Evolutionary conservation across 2,329 filamentous ascomycete genomes (phyloP).

Genomic region (Cladorrhinum sp.): DNA sequence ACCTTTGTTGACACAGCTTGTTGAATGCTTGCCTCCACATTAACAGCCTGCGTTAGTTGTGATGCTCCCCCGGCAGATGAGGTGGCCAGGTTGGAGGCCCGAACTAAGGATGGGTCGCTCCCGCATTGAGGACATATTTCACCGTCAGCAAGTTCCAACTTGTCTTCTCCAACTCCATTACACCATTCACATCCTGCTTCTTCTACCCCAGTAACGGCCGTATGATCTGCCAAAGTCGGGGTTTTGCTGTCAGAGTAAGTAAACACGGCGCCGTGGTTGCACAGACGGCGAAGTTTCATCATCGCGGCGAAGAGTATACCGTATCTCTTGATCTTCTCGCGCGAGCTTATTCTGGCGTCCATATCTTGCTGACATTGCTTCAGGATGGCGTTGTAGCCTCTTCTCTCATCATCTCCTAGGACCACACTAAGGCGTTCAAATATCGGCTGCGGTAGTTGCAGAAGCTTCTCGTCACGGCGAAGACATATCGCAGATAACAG

Average conservation of each 20-base stretch:
- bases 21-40: too few species aligned
- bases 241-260: neutral
- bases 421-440: neutral
- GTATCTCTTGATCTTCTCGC: slow-evolving; percentile 1
- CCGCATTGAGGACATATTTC: neutral
- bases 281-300: slow-evolving; percentile 12
- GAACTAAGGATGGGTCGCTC: neutral
- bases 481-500: neutral
- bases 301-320: slow-evolving; percentile 15
- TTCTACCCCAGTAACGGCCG: neutral
- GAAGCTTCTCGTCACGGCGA: neutral
- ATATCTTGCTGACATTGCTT: neutral
- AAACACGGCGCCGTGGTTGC: slow-evolving; percentile 33
- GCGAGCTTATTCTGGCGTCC: neutral
- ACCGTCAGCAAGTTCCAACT: neutral
- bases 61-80: too few species aligned
- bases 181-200: neutral
- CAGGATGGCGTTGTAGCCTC: neutral
- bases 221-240: too few species aligned
- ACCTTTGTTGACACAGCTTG: neutral
- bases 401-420: neutral
- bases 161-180: slow-evolving; percentile 5
- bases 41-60: too few species aligned
- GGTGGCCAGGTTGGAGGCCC: neutral
- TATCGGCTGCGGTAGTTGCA: neutral